Evolutionary conservation across 2,329 filamentous ascomycete species (phyloP).

Genomic region (Colletotrichum sp.): DNA sequence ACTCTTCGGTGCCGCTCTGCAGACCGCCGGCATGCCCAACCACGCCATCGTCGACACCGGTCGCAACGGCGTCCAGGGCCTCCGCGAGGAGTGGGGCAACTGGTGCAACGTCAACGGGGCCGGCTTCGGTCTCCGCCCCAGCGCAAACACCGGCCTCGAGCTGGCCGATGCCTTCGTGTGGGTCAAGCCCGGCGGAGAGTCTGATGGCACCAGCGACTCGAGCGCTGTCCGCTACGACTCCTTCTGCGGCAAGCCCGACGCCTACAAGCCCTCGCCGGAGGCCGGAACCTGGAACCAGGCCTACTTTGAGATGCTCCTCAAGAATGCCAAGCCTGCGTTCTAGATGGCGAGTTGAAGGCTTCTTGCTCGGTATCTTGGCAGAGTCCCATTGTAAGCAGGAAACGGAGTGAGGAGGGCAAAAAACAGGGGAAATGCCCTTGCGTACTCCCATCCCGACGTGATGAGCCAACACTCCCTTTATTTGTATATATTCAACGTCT

Average conservation of each 20-base stretch:
- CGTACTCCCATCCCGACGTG: background rate
- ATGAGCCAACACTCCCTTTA: background rate
- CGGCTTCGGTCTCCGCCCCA: conserved; percentile 64
- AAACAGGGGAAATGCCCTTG: background rate
- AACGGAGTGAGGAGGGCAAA: background rate
- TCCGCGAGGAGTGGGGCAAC: conserved; percentile 52
- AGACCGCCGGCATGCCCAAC: conserved; percentile 43
- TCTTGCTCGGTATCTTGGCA: background rate
- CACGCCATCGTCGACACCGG: conserved; percentile 48
- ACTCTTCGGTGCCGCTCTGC: conserved; percentile 41
- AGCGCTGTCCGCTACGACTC: conserved; percentile 38
- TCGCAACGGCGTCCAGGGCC: conserved; percentile 44
- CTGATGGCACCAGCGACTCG: conserved; percentile 41
- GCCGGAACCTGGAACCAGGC: conserved; percentile 50
- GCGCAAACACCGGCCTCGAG: conserved; percentile 58
- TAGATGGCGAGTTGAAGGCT: background rate
- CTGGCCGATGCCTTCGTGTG: conserved; percentile 69
- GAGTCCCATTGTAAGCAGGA: background rate
- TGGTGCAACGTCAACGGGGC: conserved; percentile 67
- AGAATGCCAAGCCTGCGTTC: conserved; percentile 22
- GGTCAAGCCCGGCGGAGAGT: conserved; percentile 69
- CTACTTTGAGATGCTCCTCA: conserved; percentile 28
- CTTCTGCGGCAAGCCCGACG: conserved; percentile 43
- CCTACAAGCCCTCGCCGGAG: conserved; percentile 55
- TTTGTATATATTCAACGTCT: background rate